phyloP scores from a whole-genome alignment of 768 basidiomycete species.

The Panaeolus papilionaceus region DNA sequence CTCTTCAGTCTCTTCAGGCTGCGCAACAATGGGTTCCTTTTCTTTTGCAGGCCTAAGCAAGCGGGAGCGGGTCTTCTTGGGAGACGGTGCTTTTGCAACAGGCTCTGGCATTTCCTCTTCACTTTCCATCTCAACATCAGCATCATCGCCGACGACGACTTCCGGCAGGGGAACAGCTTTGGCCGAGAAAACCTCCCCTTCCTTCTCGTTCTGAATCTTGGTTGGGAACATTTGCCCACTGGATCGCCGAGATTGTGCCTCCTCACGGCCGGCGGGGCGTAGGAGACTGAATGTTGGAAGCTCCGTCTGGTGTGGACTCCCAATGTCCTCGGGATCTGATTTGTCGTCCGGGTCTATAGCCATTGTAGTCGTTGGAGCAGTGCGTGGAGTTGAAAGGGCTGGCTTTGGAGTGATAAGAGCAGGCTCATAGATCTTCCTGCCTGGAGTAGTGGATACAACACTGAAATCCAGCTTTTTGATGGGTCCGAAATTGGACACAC shows the following conservation, averaged over 20 bases:
- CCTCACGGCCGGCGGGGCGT: conserved; percentile 26
- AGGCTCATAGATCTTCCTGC: neutral
- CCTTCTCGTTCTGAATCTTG: conserved; percentile 13
- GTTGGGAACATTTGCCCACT: conserved; percentile 6
- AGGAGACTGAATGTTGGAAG: conserved; percentile 29
- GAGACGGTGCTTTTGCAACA: neutral
- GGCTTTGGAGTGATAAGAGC: neutral
- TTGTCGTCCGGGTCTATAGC: neutral
- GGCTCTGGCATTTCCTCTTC: neutral
- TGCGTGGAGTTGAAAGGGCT: neutral
- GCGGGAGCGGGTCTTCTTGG: conserved; percentile 20
- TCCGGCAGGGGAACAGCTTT: conserved; percentile 12
- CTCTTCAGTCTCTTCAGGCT: conserved; percentile 18
- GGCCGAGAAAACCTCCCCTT: neutral
- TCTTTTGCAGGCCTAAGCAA: conserved; percentile 24
- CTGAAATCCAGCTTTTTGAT: conserved; percentile 33
- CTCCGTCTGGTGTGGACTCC: conserved; percentile 11
- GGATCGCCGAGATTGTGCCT: conserved; percentile 16
- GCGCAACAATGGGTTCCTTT: conserved; percentile 3
- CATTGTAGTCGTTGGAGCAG: neutral
- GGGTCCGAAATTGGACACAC: neutral
- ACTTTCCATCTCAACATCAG: conserved; percentile 6
- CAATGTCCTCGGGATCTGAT: conserved; percentile 2
- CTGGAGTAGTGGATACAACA: conserved; percentile 21
- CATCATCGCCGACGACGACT: neutral